phyloP scores from a whole-genome alignment of 2,329 filamentous ascomycete genomes.

The Cladosporium sphaerospermum region DNA sequence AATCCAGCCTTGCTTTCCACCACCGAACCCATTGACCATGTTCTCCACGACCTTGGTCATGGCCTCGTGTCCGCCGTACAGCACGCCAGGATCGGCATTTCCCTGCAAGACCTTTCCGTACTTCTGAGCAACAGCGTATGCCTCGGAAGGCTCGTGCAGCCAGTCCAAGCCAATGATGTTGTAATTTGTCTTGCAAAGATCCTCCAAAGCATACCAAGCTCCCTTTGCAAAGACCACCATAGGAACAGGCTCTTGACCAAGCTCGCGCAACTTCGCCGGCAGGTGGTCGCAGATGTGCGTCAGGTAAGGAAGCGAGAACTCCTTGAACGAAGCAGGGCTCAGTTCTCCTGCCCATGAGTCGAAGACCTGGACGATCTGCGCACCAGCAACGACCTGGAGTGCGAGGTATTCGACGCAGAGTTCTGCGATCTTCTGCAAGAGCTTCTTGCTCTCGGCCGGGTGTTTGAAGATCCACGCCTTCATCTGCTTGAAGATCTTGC shows the following conservation, averaged over 20 bases:
- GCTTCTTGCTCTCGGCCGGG: conserved; percentile 66
- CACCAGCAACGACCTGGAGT: conserved; percentile 84
- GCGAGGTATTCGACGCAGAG: conserved; percentile 93
- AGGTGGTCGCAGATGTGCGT: conserved; percentile 76
- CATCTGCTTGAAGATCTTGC: conserved; percentile 85
- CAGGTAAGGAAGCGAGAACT: conserved; percentile 82
- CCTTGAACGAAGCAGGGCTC: conserved; percentile 72
- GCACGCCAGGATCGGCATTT: conserved; percentile 87
- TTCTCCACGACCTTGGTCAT: conserved; percentile 78
- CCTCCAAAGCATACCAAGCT: conserved; percentile 88
- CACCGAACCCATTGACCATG: conserved; percentile 81
- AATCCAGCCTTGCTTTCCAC: conserved; percentile 89
- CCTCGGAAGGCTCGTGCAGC: conserved; percentile 82
- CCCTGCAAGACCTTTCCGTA: conserved; percentile 80
- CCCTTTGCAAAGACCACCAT: conserved; percentile 99
- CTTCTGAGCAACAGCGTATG: conserved; percentile 65
- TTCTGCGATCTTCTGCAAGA: conserved; percentile 87
- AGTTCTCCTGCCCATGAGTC: conserved; percentile 98
- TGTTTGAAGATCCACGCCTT: conserved; percentile 98
- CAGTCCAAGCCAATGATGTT: conserved; percentile 93
- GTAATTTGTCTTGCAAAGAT: conserved; percentile 81
- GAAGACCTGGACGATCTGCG: conserved; percentile 93
- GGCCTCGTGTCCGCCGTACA: conserved; percentile 76
- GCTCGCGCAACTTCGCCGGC: conserved; percentile 64
- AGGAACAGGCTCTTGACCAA: conserved; percentile 73